Conservation (phyloP, 2,329 filamentous ascomycete species). For the Xylaria sp. region DNA sequence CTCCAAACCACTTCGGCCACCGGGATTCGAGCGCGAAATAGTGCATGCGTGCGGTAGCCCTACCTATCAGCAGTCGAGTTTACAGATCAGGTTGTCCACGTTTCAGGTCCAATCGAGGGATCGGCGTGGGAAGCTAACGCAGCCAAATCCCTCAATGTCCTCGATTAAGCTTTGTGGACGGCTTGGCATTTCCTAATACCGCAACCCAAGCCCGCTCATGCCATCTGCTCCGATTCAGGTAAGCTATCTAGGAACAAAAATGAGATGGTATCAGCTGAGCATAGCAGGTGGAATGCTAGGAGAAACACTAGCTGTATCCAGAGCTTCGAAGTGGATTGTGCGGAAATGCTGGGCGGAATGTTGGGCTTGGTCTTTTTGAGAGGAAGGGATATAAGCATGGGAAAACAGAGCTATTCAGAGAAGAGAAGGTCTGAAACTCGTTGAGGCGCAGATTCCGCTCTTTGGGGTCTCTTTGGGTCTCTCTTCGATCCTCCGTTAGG, state of each 20-base stretch:
- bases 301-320: background rate
- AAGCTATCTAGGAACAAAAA: background rate
- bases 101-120: conserved; percentile 23
- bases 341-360: conserved; percentile 12
- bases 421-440: conserved; percentile 30
- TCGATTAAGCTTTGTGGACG: conserved; percentile 25
- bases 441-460: conserved; percentile 1
- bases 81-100: conserved; percentile 9
- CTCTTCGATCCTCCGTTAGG: background rate
- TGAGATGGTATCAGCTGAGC: conserved; percentile 8
- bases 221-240: conserved; percentile 6
- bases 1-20: conserved; percentile 13
- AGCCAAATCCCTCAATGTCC: conserved; percentile 16
- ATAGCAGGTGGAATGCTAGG: background rate
- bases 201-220: conserved; percentile 15
- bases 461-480: background rate
- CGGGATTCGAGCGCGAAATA: conserved; percentile 1
- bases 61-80: conserved; percentile 14
- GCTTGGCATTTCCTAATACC: conserved; percentile 27
- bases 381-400: background rate
- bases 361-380: background rate
- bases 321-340: conserved; percentile 1
- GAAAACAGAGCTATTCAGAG: conserved; percentile 26
- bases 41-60: conserved; percentile 1
- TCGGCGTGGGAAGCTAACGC: conserved; percentile 16